A percentile compares a stretch with the other conserved stretches of the same genome.
These are phyloP conservation scores for Alternaria hordeiaustralica DNA, from an alignment of 2,329 filamentous ascomycete species.

Conservation along the genomic window DNA sequence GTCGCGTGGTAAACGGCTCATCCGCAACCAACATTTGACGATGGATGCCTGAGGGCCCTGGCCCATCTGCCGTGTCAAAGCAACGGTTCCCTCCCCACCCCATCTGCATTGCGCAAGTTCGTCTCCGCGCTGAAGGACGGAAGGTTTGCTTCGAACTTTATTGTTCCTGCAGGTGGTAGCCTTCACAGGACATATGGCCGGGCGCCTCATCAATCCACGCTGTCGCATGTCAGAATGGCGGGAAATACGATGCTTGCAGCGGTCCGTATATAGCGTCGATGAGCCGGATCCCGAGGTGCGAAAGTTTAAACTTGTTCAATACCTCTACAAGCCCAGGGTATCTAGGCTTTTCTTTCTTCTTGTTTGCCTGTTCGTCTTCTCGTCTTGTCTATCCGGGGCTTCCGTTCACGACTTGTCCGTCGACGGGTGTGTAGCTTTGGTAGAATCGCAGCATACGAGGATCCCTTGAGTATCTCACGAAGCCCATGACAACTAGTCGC, in stretches of 20 bases:
- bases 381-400: background rate
- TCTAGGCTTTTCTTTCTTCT: background rate
- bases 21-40: background rate
- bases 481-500: background rate
- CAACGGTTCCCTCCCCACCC: conserved; percentile 1
- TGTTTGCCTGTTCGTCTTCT: background rate
- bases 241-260: background rate
- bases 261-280: conserved; percentile 12
- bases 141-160: conserved; percentile 9
- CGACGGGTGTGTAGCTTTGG: background rate
- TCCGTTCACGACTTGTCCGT: background rate
- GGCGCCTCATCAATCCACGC: background rate
- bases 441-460: background rate
- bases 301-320: background rate
- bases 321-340: background rate
- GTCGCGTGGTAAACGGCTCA: conserved; percentile 10
- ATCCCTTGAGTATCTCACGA: background rate
- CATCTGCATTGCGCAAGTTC: conserved; percentile 16
- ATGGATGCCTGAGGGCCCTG: background rate
- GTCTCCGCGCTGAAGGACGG: conserved; percentile 13
- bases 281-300: background rate
- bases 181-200: background rate
- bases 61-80: conserved; percentile 1
- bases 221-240: background rate
- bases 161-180: background rate